Conservation (phyloP, 495 filamentous ascomycete species). For the Penicillium atrosanguineum region DNA sequence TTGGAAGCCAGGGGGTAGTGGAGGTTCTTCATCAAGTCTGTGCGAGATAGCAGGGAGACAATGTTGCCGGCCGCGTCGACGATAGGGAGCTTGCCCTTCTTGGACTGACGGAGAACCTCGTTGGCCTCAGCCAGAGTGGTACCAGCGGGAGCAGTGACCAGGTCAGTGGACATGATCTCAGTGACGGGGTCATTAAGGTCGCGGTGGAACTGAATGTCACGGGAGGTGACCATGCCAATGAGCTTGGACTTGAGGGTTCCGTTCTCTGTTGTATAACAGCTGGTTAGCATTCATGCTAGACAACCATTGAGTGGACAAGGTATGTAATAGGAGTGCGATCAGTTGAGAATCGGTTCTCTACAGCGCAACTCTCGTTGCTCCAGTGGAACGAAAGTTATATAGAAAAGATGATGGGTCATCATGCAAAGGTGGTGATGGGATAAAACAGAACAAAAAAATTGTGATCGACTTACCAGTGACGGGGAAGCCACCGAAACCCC, state of each 20-base stretch:
- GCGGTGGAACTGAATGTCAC: slow-evolving; percentile 94
- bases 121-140: slow-evolving; percentile 88
- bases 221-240: slow-evolving; percentile 93
- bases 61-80: slow-evolving; percentile 85
- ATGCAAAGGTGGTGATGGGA: slow-evolving; percentile 32
- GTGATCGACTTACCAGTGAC: slow-evolving; percentile 79
- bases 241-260: slow-evolving; percentile 93
- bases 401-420: slow-evolving; percentile 71
- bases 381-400: slow-evolving; percentile 99
- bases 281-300: slow-evolving; percentile 27
- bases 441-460: slow-evolving; percentile 12
- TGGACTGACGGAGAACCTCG: slow-evolving; percentile 85
- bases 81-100: slow-evolving; percentile 99
- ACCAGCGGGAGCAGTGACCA: slow-evolving; percentile 85
- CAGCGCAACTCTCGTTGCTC: slow-evolving; percentile 78
- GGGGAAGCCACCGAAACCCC: slow-evolving; percentile 98
- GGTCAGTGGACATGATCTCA: slow-evolving; percentile 91
- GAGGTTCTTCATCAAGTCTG: slow-evolving; percentile 98
- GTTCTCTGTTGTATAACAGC: slow-evolving; percentile 58
- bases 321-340: slow-evolving; percentile 22
- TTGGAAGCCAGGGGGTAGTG: slow-evolving; percentile 97
- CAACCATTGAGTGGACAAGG: slow-evolving; percentile 26
- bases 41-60: slow-evolving; percentile 91
- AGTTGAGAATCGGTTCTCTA: slow-evolving; percentile 61
- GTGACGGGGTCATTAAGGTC: slow-evolving; percentile 68